Base-by-base conservation (phyloP, 2,329 filamentous ascomycete genomes). In the Exophiala dermatitidis region DNA sequence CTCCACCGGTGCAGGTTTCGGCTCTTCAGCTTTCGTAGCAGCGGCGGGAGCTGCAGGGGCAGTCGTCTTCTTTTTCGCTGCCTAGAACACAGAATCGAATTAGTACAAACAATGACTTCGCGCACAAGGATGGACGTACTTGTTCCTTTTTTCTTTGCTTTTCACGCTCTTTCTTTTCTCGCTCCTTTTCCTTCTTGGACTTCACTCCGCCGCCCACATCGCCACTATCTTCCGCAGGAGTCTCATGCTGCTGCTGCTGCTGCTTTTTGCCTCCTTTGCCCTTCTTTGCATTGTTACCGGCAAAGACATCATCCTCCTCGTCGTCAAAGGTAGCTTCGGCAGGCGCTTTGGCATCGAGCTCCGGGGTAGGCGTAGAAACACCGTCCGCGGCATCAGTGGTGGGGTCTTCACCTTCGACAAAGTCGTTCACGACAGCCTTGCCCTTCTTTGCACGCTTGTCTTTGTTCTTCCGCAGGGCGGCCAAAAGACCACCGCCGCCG, bases 81-180 rank as follows among this genome's bases (percentile, higher is more conserved):
- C 88, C 85, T 86, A 62, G 55, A 29, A 55, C 9, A 34, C 41
- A 52, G 52, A 30, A 56, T 46, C 29, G 33, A 10, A 29, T 31
- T 45, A 45, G 28, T 45, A 10, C 34, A 42, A 8, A 26, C 36
- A 34, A 45, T 10, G 10, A 44, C 42, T 26, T 4, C 19, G 45
- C 30, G 10, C n/a, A 34, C 33, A 51, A 6, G 4, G 4, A 19
- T 38, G 36, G 37, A 67, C 76, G 53, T 70, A 93, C 89, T 81
- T 97, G 86, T 72, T 98, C 93, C 82, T 90, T 98, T 77, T 98
- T 98, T 62, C 90, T 81, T 74, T 93, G 88, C 82, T 98, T 98
- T 77, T 98, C 93, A 57, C 89, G 84, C 76, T 98, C 93, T 75
- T 96, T 98, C 80, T 91, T 97, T 66, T 91, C 79, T 73, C 89